These are phyloP conservation scores for Penicillium sp. DNA, from an alignment of 2,329 filamentous ascomycete genomes.

Conservation along the genomic window DNA sequence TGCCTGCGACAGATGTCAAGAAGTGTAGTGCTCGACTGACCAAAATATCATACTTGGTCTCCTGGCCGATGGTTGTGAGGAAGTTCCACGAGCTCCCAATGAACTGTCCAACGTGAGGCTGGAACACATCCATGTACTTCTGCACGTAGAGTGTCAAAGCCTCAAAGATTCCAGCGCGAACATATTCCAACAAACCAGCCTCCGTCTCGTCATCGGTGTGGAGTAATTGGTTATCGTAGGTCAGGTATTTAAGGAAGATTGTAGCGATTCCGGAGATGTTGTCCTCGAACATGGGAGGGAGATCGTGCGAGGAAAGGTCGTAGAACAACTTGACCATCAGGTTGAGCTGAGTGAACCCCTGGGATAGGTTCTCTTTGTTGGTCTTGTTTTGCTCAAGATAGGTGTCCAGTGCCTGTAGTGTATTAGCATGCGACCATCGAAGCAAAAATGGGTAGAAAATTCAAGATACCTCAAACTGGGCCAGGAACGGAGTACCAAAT, in stretches of 20 bases:
- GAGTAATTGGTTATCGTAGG: slow-evolving; percentile 79
- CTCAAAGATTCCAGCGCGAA: slow-evolving; percentile 93
- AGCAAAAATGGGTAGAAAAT: neutral
- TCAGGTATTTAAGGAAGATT: slow-evolving; percentile 88
- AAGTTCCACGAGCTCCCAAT: slow-evolving; percentile 89
- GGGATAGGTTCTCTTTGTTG: slow-evolving; percentile 71
- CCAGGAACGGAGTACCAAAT: slow-evolving; percentile 80
- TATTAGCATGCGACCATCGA: slow-evolving; percentile 12
- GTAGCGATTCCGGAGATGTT: slow-evolving; percentile 73
- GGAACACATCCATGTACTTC: slow-evolving; percentile 95
- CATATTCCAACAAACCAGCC: slow-evolving; percentile 76
- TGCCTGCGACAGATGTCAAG: slow-evolving; percentile 81
- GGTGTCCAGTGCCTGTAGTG: slow-evolving; percentile 45
- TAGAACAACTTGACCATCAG: slow-evolving; percentile 89
- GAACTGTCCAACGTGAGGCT: slow-evolving; percentile 74
- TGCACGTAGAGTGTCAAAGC: slow-evolving; percentile 83
- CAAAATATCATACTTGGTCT: slow-evolving; percentile 90
- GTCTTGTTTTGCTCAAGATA: slow-evolving; percentile 70
- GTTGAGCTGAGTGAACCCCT: slow-evolving; percentile 81
- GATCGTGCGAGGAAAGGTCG: slow-evolving; percentile 95
- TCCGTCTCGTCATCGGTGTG: slow-evolving; percentile 87
- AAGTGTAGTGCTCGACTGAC: slow-evolving; percentile 95
- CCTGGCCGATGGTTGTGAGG: slow-evolving; percentile 77
- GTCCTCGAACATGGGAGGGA: slow-evolving; percentile 91
- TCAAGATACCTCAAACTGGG: slow-evolving; percentile 66